A percentile compares a stretch with the other conserved stretches of the same genome.
These are phyloP conservation scores for Vachellia collinsii DNA, from an alignment of 306 rosid genomes.

Conservation along the genomic window DNA sequence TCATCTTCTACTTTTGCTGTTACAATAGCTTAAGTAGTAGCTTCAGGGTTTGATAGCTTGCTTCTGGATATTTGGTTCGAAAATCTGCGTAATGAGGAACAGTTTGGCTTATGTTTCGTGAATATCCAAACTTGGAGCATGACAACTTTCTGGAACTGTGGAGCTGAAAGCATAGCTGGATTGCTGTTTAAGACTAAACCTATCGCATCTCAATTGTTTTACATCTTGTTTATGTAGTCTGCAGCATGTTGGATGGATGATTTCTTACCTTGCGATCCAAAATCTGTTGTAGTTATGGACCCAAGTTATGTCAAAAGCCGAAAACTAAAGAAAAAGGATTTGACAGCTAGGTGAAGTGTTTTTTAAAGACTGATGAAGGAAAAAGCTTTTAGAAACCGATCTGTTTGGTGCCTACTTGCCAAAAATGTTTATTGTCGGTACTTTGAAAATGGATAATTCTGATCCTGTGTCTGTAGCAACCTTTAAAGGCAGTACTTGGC, in stretches of 20 bases:
- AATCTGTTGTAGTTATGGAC: neutral
- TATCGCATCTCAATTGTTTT: neutral
- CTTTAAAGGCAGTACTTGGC: too few species aligned
- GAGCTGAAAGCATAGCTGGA: neutral
- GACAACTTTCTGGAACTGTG: neutral
- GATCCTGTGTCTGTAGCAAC: too few species aligned
- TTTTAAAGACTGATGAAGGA: neutral
- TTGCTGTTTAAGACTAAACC: neutral
- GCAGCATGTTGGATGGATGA: neutral
- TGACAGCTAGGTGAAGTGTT: neutral
- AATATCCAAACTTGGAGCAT: neutral
- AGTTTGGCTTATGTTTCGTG: neutral
- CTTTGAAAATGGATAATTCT: neutral
- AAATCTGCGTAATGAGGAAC: neutral
- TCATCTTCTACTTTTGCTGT: neutral
- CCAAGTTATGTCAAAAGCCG: neutral
- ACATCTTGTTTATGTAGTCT: neutral
- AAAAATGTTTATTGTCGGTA: slow-evolving; percentile 5
- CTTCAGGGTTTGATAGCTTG: neutral
- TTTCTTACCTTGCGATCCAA: neutral
- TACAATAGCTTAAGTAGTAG: neutral
- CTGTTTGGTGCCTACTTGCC: neutral
- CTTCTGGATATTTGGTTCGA: slow-evolving; percentile 3
- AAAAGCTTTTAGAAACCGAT: neutral
- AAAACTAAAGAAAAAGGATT: neutral